A percentile compares a stretch with the other conserved stretches of the same genome.
These are phyloP conservation scores for Microascus cirrosus DNA, from an alignment of 2,329 filamentous ascomycete species.

Conservation along the genomic window DNA sequence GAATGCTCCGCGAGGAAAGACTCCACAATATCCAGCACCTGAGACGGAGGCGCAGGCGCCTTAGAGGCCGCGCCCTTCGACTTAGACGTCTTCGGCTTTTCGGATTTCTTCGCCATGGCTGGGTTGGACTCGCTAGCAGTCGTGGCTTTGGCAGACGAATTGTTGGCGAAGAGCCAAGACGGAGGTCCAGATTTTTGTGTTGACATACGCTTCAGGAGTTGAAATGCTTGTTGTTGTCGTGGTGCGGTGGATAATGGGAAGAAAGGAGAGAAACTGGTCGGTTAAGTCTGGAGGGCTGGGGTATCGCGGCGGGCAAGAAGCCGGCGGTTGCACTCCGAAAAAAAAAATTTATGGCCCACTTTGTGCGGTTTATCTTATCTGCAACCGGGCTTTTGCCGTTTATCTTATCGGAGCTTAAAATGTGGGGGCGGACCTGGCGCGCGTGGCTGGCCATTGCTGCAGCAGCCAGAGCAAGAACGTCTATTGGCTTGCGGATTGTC, in stretches of 20 bases:
- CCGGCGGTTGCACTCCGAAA: background rate
- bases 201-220: background rate
- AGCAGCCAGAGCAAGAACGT: background rate
- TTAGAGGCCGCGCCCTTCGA: conserved; percentile 9
- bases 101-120: conserved; percentile 20
- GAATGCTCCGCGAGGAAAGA: conserved; percentile 51
- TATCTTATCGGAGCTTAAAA: background rate
- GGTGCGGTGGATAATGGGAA: background rate
- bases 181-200: conserved; percentile 16
- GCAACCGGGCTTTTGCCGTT: background rate
- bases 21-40: conserved; percentile 57
- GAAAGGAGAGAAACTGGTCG: background rate
- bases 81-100: conserved; percentile 10
- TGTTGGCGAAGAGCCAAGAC: conserved; percentile 32
- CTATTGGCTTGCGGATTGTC: background rate
- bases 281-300: background rate
- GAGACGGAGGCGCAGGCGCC: conserved; percentile 28
- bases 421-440: background rate
- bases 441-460: background rate
- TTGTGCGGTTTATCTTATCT: background rate
- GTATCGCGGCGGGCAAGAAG: background rate
- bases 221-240: background rate
- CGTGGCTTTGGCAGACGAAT: conserved; percentile 15
- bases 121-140: conserved; percentile 5
- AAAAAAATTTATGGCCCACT: background rate